These are phyloP conservation scores for Tanacetum coccineum DNA, from an alignment of 129 eudicot species.

Conservation along the genomic window DNA sequence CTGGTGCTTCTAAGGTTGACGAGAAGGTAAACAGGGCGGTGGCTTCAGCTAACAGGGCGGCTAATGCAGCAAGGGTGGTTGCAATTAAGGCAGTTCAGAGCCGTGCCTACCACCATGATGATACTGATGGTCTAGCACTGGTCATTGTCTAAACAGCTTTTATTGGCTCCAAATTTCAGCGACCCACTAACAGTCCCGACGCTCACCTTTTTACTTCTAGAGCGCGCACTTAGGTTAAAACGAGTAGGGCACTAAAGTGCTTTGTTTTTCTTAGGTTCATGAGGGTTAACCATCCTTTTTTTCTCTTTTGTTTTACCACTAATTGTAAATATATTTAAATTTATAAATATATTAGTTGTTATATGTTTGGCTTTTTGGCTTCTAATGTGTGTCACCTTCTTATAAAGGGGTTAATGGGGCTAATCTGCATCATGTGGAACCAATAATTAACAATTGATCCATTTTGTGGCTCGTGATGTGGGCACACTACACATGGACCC, in stretches of 20 bases:
- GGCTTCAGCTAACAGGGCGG: constrained; percentile 68
- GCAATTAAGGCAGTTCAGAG: constrained; percentile 79
- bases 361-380: constrained; percentile 21
- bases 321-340: constrained; percentile 34
- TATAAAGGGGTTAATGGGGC: too few species aligned
- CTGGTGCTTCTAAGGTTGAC: constrained; percentile 32
- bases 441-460: constrained; percentile 6
- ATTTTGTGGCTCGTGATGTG: constrained; percentile 10
- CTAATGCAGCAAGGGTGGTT: constrained; percentile 74
- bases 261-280: constrained; percentile 14
- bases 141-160: constrained; percentile 24
- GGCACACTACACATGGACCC: constrained; percentile 13
- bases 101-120: constrained; percentile 35
- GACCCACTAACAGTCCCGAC: too few species aligned
- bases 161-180: constrained; percentile 2
- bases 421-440: constrained; percentile 11
- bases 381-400: not conserved
- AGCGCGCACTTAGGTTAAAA: constrained; percentile 23
- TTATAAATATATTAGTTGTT: constrained; percentile 11
- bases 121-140: constrained; percentile 19
- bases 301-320: not conserved
- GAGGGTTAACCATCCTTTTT: not conserved
- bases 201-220: too few species aligned
- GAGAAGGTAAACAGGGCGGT: constrained; percentile 58
- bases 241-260: constrained; percentile 33